These are phyloP conservation scores for Heliosperma pusillum DNA, from an alignment of 148 eudicot genomes.

Conservation along the genomic window DNA sequence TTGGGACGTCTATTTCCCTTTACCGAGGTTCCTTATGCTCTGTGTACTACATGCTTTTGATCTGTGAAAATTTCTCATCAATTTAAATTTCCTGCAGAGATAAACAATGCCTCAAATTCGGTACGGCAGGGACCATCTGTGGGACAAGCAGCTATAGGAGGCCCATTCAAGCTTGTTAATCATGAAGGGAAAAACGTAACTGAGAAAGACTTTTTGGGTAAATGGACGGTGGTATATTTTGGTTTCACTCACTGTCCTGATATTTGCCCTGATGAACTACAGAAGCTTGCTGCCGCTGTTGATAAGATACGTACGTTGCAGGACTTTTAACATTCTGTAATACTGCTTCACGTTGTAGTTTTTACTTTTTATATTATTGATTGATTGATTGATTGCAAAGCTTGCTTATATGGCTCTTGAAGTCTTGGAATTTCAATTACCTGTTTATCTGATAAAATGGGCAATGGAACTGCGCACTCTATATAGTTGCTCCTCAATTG, in stretches of 20 bases:
- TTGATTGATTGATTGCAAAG: background rate
- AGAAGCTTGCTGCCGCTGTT: conserved; percentile 79
- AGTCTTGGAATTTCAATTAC: background rate
- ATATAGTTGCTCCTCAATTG: too few species aligned
- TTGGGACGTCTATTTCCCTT: background rate
- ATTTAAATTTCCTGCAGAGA: conserved; percentile 46
- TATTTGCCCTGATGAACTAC: conserved; percentile 97
- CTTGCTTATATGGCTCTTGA: background rate
- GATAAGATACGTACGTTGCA: conserved; percentile 82
- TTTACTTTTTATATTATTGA: background rate
- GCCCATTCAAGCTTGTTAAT: conserved; percentile 75
- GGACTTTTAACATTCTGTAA: background rate
- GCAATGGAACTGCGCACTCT: background rate
- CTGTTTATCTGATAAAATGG: background rate
- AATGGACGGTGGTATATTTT: conserved; percentile 85
- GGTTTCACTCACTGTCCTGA: conserved; percentile 98
- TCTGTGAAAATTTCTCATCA: background rate
- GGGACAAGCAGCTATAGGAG: conserved; percentile 96
- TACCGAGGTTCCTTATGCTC: background rate
- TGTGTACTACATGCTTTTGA: background rate
- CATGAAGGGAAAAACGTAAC: conserved; percentile 80
- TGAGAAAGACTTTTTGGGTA: conserved; percentile 70
- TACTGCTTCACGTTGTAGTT: background rate
- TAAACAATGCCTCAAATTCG: conserved; percentile 57
- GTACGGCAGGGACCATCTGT: conserved; percentile 89